Percentiles rank a stretch among this genome's conserved stretches.
Evolutionary conservation across 768 basidiomycete genomes (phyloP).

Genomic region (Leucogyrophana mollusca): DNA sequence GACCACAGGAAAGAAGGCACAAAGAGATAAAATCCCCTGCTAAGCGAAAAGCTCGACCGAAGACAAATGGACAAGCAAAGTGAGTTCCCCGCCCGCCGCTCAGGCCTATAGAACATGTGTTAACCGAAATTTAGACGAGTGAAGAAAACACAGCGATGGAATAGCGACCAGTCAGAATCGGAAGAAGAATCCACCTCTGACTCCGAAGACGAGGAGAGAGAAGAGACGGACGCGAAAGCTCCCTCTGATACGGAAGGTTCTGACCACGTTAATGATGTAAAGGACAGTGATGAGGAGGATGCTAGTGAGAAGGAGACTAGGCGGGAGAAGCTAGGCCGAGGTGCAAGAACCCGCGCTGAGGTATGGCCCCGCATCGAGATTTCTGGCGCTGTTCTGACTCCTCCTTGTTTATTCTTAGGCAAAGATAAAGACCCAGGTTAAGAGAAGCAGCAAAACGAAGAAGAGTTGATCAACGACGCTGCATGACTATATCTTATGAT

Average conservation of each 20-base stretch:
- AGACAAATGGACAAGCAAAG: conserved; percentile 26
- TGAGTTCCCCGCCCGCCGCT: conserved; percentile 10
- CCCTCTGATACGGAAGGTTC: conserved; percentile 31
- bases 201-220: conserved; percentile 24
- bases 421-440: conserved; percentile 27
- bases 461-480: conserved; percentile 18
- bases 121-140: conserved; percentile 18
- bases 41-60: conserved; percentile 52
- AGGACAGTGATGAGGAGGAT: conserved; percentile 27
- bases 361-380: conserved; percentile 17
- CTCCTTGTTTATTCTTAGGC: conserved; percentile 16
- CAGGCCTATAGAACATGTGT: background rate
- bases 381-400: conserved; percentile 2
- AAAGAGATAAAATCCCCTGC: conserved; percentile 50
- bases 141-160: conserved; percentile 26
- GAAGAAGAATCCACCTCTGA: conserved; percentile 25
- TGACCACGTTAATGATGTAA: conserved; percentile 37
- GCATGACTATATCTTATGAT: too few species aligned
- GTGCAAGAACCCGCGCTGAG: conserved; percentile 40
- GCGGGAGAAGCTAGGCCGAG: conserved; percentile 35
- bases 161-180: conserved; percentile 30
- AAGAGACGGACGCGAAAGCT: conserved; percentile 27
- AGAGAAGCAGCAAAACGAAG: conserved; percentile 18
- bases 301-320: conserved; percentile 25
- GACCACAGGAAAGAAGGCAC: conserved; percentile 35